Evolutionary conservation across 306 rosid genomes (phyloP).

Genomic region (Sesbania bispinosa): DNA sequence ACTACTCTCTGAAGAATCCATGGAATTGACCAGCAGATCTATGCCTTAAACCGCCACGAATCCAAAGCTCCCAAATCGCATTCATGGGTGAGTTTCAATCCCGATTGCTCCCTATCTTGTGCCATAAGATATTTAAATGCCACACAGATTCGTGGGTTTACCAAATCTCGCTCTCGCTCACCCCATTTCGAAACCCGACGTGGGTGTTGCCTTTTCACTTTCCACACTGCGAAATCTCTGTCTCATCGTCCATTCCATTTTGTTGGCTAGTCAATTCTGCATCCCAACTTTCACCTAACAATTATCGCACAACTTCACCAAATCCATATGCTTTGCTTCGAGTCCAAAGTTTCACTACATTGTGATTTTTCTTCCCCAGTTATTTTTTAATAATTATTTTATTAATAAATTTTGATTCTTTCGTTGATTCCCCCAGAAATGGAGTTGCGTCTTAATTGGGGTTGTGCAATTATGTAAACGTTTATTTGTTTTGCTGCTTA

Average conservation of each 20-base stretch:
- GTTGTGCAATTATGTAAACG: slow-evolving; percentile 13
- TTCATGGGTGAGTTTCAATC: slow-evolving; percentile 55
- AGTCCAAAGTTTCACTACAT: slow-evolving; percentile 56
- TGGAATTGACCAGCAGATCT: slow-evolving; percentile 52
- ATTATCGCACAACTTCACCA: slow-evolving; percentile 13
- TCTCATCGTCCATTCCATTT: slow-evolving; percentile 21
- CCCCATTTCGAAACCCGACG: slow-evolving; percentile 26
- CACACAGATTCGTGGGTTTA: slow-evolving; percentile 23
- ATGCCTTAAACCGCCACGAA: slow-evolving; percentile 27
- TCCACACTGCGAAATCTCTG: slow-evolving; percentile 8
- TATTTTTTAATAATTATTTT: neutral
- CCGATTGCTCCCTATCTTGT: slow-evolving; percentile 23
- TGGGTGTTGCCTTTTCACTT: slow-evolving; percentile 50
- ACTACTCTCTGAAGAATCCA: neutral
- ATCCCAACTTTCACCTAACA: slow-evolving; percentile 47
- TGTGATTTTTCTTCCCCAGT: neutral
- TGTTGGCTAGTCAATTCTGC: slow-evolving; percentile 63
- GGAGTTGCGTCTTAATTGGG: slow-evolving; percentile 28
- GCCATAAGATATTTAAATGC: neutral
- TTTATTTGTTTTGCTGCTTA: slow-evolving; percentile 18
- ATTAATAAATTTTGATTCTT: neutral
- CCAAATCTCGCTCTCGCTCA: no score
- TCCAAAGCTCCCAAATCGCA: slow-evolving; percentile 33
- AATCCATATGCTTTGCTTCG: slow-evolving; percentile 52
- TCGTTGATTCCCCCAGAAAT: neutral